These are phyloP conservation scores for Kokia cookei DNA, from an alignment of 441 rosid species.

Conservation along the genomic window DNA sequence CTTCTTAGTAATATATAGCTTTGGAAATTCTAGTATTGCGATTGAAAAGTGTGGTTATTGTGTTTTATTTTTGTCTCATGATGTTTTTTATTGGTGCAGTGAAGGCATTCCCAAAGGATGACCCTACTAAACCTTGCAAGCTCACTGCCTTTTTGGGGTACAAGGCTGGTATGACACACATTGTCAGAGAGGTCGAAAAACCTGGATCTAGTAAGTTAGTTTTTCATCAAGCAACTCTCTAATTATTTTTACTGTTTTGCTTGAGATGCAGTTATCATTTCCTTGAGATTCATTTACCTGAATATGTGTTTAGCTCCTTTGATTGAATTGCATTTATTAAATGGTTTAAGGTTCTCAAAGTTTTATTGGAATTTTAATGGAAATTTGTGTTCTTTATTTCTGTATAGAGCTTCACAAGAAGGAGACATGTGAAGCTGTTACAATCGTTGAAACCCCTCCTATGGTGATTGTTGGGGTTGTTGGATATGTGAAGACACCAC, in stretches of 20 bases:
- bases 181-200: slow-evolving; percentile 85
- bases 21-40: not conserved
- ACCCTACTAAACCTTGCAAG: slow-evolving; percentile 63
- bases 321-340: not conserved
- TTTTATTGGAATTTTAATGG: not conserved
- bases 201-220: slow-evolving; percentile 80
- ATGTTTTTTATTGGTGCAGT: not conserved
- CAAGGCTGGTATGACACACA: slow-evolving; percentile 97
- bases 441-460: slow-evolving; percentile 72
- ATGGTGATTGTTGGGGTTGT: slow-evolving; percentile 87
- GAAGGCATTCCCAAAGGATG: slow-evolving; percentile 53
- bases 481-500: slow-evolving; percentile 76
- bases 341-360: not conserved
- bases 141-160: slow-evolving; percentile 87
- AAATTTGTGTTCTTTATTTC: not conserved
- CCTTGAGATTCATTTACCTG: not conserved
- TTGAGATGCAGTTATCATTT: not conserved
- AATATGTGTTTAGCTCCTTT: too few relatives aligned
- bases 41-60: not conserved
- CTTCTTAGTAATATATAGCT: not conserved
- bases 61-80: not conserved
- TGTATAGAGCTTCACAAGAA: slow-evolving; percentile 35
- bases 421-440: not conserved
- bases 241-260: not conserved
- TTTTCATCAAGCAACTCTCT: not conserved